Percentiles rank a stretch among this genome's conserved stretches.
Conservation (phyloP, 257 asterid genomes). For the Plantago ovata region DNA sequence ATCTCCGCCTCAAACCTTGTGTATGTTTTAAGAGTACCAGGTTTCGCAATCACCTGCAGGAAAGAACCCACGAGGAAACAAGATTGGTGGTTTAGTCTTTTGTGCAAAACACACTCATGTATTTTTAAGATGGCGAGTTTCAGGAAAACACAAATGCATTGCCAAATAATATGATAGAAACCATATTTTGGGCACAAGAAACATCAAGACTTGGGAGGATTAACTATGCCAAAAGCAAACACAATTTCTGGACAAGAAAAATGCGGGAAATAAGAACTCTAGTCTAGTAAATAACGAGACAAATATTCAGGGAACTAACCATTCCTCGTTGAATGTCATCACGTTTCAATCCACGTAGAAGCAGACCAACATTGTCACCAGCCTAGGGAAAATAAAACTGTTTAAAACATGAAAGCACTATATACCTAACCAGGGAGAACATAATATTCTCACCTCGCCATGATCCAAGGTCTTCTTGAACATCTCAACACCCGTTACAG, state of each 20-base stretch:
- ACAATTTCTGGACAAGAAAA: no score
- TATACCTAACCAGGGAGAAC: not conserved
- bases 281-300: no score
- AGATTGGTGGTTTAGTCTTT: no score
- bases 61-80: not conserved
- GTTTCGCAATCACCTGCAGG: constrained; percentile 86
- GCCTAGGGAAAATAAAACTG: constrained; percentile 50
- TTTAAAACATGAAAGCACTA: constrained; percentile 7
- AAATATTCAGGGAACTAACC: constrained; percentile 48
- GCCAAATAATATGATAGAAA: no score
- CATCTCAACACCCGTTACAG: constrained; percentile 98
- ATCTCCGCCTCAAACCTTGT: constrained; percentile 96
- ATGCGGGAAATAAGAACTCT: no score
- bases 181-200: no score
- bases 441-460: constrained; percentile 61
- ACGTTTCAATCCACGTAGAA: constrained; percentile 92
- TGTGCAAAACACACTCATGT: no score
- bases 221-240: no score
- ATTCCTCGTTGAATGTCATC: constrained; percentile 87
- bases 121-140: no score
- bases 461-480: constrained; percentile 88
- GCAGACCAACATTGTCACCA: constrained; percentile 98
- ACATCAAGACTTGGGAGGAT: no score
- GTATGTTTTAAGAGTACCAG: constrained; percentile 74
- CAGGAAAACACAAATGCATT: no score